Evolutionary conservation across 78 protist genomes (phyloP), one percentile per base, ranked within the genome.

Genomic region (Guillardia theta): DNA sequence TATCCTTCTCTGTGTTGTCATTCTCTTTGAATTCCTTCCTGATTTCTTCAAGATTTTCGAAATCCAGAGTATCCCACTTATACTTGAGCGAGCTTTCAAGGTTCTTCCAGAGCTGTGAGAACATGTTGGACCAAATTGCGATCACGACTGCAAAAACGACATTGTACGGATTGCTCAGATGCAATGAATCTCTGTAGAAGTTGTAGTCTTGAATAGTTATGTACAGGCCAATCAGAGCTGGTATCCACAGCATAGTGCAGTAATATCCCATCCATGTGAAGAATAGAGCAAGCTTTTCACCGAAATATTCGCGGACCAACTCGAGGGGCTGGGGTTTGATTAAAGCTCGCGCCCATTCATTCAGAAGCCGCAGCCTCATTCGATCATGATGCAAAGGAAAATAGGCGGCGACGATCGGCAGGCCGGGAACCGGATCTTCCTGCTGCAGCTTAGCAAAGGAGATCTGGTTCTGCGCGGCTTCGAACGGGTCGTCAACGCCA

Each of bases 181-280:
- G n/a, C n/a, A n/a, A n/a, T n/a, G n/a, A n/a, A n/a, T n/a, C n/a
- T n/a, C 19, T 15, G 36, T 22, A 19, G 15, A 22, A 54, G 64
- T n/a, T n/a, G n/a, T n/a, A n/a, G n/a, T n/a, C n/a, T n/a, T n/a
- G n/a, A 70, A 70, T 18, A 18, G 36, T 36, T 3, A 70, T 36
- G 0, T 36, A 36, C 45, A 45, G 18, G 43, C 93, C 93, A 45
- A 48, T 41, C 33, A 88, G 48, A 1, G 41, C 93, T 27, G 93
- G 93, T n/a, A 88, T 45, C 70, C 93, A 88, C 46, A 88, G 93
- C 93, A 88, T 88, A 3, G 93, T 48, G 47, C 5, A 33, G 93
- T 88, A 88, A 41, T 33, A 88, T 0, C 93, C 93, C 30, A 19
- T 18, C 37, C 24, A 88, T 0, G 93, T 88, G 93, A 43, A 88